Evolutionary conservation across 2,329 filamentous ascomycete genomes (phyloP).

Genomic region (Phoma herbarum): DNA sequence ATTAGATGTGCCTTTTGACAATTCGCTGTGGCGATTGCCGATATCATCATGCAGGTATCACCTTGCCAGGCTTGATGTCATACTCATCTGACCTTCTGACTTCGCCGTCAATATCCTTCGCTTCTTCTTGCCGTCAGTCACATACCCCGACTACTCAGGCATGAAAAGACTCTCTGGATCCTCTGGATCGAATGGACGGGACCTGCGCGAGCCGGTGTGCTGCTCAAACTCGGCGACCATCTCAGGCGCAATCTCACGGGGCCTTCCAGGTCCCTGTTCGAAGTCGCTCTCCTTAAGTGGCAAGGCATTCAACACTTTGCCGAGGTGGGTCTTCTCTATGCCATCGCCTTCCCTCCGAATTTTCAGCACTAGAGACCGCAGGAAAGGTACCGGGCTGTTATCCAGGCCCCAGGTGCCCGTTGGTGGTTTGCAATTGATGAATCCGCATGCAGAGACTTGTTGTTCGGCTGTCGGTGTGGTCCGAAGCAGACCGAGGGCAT

Average conservation of each 20-base stretch:
- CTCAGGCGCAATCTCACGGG: neutral
- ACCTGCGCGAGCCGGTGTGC: neutral
- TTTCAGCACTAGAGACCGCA: constrained; percentile 49
- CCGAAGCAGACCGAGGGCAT: constrained; percentile 58
- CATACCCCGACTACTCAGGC: neutral
- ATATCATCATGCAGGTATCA: too few relatives aligned
- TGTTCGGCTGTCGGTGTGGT: constrained; percentile 28
- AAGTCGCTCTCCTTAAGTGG: constrained; percentile 49
- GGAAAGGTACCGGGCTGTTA: constrained; percentile 54
- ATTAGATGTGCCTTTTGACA: neutral
- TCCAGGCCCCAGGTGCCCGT: constrained; percentile 44
- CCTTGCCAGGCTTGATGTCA: too few relatives aligned
- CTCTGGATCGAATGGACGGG: neutral
- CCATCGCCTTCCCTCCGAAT: constrained; percentile 48
- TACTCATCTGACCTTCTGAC: too few relatives aligned
- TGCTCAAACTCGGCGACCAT: neutral
- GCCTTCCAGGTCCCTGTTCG: neutral
- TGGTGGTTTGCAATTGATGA: constrained; percentile 46
- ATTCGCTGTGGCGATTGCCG: too few relatives aligned
- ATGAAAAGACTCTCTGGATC: neutral
- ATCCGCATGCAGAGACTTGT: constrained; percentile 47
- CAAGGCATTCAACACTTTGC: constrained; percentile 49
- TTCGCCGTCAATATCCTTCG: neutral
- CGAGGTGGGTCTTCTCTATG: constrained; percentile 58
- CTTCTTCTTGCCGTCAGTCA: too few relatives aligned